Evolutionary conservation across 148 eudicot species (phyloP).

Genomic region (Camellia granthamiana): DNA sequence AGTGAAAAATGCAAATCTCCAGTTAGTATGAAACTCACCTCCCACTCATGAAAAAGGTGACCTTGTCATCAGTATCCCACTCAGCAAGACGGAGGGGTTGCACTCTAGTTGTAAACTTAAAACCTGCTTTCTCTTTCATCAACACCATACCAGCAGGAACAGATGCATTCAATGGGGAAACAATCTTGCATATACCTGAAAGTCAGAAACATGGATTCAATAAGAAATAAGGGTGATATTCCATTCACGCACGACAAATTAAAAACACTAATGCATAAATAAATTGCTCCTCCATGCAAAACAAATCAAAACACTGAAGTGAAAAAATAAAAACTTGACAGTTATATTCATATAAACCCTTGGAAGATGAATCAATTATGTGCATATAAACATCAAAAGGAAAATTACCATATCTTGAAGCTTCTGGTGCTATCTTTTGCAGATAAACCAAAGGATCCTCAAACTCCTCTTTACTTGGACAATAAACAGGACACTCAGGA

Average conservation of each 20-base stretch:
- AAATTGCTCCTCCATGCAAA: background rate
- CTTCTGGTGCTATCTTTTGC: slow-evolving; percentile 88
- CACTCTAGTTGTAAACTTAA: slow-evolving; percentile 90
- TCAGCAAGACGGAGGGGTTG: slow-evolving; percentile 97
- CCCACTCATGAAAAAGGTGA: slow-evolving; percentile 96
- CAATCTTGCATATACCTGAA: slow-evolving; percentile 92
- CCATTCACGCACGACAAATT: background rate
- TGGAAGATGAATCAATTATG: background rate
- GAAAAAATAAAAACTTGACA: background rate
- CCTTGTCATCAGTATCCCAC: slow-evolving; percentile 93
- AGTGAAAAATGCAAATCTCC: slow-evolving; percentile 6
- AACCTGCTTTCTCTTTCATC: slow-evolving; percentile 86
- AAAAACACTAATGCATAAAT: no score
- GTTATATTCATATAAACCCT: no score
- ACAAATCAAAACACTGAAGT: background rate
- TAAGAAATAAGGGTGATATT: background rate
- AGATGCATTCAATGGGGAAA: slow-evolving; percentile 76
- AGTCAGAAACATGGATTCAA: background rate
- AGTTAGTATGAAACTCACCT: slow-evolving; percentile 43
- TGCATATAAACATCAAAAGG: background rate
- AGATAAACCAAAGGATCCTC: slow-evolving; percentile 86
- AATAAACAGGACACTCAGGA: slow-evolving; percentile 80
- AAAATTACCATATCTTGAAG: slow-evolving; percentile 77
- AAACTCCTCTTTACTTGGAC: slow-evolving; percentile 81
- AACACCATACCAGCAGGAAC: slow-evolving; percentile 93